A percentile compares a stretch with the other conserved stretches of the same genome.
These are phyloP conservation scores for Rhizopus delemar DNA, from an alignment of 371 early-diverging fungal genomes.

Conservation along the genomic window DNA sequence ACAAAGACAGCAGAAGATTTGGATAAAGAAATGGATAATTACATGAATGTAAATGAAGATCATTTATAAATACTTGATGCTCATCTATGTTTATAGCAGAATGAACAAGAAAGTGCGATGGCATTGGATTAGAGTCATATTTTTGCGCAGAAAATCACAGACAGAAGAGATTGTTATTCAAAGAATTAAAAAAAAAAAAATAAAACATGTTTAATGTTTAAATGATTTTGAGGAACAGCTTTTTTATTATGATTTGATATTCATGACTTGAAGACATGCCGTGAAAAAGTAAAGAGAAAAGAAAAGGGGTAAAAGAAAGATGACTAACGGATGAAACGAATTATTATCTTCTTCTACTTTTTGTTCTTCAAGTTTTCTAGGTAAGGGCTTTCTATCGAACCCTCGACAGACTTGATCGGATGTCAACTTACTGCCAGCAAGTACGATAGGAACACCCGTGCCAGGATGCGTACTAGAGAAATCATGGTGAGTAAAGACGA, in stretches of 20 bases:
- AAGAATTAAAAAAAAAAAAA: no score
- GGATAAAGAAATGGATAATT: slow-evolving; percentile 50
- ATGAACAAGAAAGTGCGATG: neutral
- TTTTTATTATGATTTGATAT: no score
- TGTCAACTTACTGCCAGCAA: slow-evolving; percentile 60
- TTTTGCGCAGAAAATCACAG: no score
- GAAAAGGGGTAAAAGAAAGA: no score
- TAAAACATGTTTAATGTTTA: no score
- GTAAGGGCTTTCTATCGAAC: slow-evolving; percentile 31
- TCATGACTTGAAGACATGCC: no score
- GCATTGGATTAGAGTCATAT: neutral
- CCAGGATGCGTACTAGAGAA: slow-evolving; percentile 60
- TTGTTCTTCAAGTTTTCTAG: slow-evolving; percentile 8
- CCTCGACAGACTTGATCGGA: slow-evolving; percentile 48
- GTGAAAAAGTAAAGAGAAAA: no score
- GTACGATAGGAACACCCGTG: slow-evolving; percentile 69
- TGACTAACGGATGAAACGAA: no score
- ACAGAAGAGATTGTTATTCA: no score
- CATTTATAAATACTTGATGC: neutral
- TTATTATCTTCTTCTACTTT: no score
- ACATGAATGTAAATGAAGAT: slow-evolving; percentile 22
- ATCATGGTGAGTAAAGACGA: neutral
- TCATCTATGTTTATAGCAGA: neutral
- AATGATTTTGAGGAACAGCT: no score
- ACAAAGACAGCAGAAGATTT: slow-evolving; percentile 30